phyloP scores from a whole-genome alignment of 345 rosid genomes.

The Citrus mangshanensis region DNA sequence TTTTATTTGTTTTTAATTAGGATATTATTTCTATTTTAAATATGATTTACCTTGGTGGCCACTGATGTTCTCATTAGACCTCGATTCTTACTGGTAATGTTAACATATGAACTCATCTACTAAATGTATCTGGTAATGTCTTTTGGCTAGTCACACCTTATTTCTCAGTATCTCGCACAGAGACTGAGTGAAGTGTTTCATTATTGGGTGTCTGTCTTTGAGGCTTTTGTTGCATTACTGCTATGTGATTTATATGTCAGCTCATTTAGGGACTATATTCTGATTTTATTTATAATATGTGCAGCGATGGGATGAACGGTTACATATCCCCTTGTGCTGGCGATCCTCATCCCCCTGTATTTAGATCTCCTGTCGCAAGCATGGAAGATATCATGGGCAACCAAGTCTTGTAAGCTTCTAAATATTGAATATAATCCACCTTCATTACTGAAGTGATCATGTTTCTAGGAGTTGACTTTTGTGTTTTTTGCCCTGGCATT shows the following conservation, averaged over 20 bases:
- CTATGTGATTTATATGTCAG: neutral
- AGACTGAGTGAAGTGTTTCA: neutral
- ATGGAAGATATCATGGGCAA: conserved; percentile 87
- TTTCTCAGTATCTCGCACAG: neutral
- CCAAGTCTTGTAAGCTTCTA: conserved; percentile 74
- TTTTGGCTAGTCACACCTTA: neutral
- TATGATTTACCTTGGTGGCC: neutral
- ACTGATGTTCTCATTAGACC: neutral
- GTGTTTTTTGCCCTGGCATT: conserved; percentile 9
- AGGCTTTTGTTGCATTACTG: neutral
- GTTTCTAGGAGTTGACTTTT: neutral
- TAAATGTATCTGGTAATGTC: neutral
- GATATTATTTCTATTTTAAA: neutral
- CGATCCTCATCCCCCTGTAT: conserved; percentile 68
- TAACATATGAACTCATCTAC: neutral
- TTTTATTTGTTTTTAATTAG: neutral
- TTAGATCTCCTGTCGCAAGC: conserved; percentile 71
- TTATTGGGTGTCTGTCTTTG: neutral
- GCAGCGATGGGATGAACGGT: conserved; percentile 98
- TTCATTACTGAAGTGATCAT: neutral
- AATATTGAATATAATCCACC: neutral
- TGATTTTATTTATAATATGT: conserved; percentile 42
- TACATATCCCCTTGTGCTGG: conserved; percentile 77
- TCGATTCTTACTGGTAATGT: neutral
- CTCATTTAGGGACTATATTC: conserved; percentile 18